Evolutionary conservation across 345 rosid species (phyloP), one percentile per base, ranked within the genome.

Genomic region (Linum usitatissimum): DNA sequence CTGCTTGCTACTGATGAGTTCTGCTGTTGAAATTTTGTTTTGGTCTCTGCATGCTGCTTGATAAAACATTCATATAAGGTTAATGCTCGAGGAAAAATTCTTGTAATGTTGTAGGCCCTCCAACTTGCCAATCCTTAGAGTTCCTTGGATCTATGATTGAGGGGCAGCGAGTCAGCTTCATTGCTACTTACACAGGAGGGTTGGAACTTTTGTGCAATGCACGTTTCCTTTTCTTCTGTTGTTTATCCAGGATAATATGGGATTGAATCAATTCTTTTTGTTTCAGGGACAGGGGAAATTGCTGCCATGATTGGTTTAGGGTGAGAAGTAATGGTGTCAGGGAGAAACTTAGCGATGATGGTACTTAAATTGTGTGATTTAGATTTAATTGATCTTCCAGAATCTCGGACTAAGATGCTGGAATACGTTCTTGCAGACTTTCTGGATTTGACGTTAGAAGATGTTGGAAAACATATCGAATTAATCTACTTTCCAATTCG

Each of bases 131-230:
- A 65, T 92, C 95, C 59, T 53, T 92, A 61, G 91, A 87, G 62
- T 89, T 89, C 67, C 79, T 92, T 51, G 98, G 98, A 73, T 87
- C 98, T 60, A 73, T 92, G 84, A 80, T 85, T 59, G 98, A 92
- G 81, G 96, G 98, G 54, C 96, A 92, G 30, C 84, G 95, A 6
- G 69, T 92, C 75, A 89, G 96, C 78, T 80, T 89, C 79, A 71
- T 83, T 64, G 93, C 91, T 69, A 78, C 95, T 66, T 92, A 92
- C 62, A 73, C 62, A 55, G 98, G 98, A 80, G 98, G 98, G 98
- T 92, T 74, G 75, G 87, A 62, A 51, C 38, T 65, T 60, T 70
- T 14, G 4, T 64, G 60, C 65, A 56, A 6, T 30, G 36, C 55
- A 20, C 13, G 18, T 49, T 6, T 61, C 5, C 23, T 49, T 12